Conservation (phyloP, 2,329 filamentous ascomycete species). For the Dichotomopilus funicola region DNA sequence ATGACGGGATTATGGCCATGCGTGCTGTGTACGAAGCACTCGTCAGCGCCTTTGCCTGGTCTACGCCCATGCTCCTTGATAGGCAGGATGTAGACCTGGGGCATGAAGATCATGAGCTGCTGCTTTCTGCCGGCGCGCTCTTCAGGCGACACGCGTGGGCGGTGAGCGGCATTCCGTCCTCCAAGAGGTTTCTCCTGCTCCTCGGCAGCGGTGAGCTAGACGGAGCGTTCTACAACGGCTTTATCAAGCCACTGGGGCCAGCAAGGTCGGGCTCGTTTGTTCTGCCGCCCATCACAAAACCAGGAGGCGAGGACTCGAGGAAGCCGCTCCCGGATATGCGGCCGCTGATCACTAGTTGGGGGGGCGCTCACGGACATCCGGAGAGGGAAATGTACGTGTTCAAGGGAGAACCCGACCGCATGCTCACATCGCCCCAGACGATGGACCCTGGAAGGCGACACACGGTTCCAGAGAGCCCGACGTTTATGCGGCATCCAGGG, state of each 20-base stretch:
- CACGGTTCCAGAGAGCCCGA: conserved; percentile 42
- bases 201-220: conserved; percentile 41
- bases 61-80: conserved; percentile 40
- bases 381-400: conserved; percentile 27
- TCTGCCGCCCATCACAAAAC: conserved; percentile 29
- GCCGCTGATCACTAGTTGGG: conserved; percentile 35
- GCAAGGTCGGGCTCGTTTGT: conserved; percentile 28
- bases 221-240: conserved; percentile 35
- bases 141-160: conserved; percentile 43
- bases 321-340: conserved; percentile 36
- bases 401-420: conserved; percentile 25
- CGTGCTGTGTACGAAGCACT: conserved; percentile 46
- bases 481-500: conserved; percentile 34
- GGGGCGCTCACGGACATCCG: conserved; percentile 17
- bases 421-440: conserved; percentile 29
- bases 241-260: conserved; percentile 35
- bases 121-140: conserved; percentile 39
- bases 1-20: conserved; percentile 32
- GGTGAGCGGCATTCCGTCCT: conserved; percentile 39
- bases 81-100: conserved; percentile 35
- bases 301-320: conserved; percentile 29
- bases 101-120: conserved; percentile 40
- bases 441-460: conserved; percentile 36
- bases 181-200: conserved; percentile 43
- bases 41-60: conserved; percentile 42